Base-by-base conservation (phyloP, 2,329 filamentous ascomycete species). In the Neonectria coccinea region DNA sequence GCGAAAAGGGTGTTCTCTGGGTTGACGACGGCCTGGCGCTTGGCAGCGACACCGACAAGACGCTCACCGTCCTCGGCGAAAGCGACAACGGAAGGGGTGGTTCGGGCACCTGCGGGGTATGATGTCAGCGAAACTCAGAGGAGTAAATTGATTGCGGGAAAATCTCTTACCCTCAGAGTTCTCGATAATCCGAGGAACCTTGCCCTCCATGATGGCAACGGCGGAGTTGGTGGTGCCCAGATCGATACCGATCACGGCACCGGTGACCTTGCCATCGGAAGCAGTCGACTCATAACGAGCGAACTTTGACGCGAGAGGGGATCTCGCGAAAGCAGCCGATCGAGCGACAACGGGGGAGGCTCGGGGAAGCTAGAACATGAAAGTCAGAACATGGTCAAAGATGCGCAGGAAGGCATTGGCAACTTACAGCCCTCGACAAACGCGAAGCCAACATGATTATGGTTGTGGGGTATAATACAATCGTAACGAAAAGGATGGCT, bases 1-100 rank as follows among this genome's bases (percentile, higher is more conserved):
- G 94, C 95, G 81, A 97, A 98, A 64, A 98, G 90, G 63, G 95
- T 98, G 87, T 97, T 97, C 83, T 97, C 94, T 66, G 95, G 95
- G 87, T 98, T 98, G 77, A 98, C 94, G 75, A 97, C 95, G 70
- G 94, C 95, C 85, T 98, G 95, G 79, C 94, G 94, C 89, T 98
- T 98, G 76, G 95, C 95, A 68, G 95, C 93, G 73, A 97, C 94
- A 91, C 95, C 95, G 73, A 98, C 95, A 68, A 98, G 88, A 78
- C 95, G 92, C 88, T 98, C 95, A 72, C 94, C 94, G 79, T 97
- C 94, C 84, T 97, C 91, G 71, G 94, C 91, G 81, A 98, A 98
- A 75, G 92, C 96, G 70, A 98, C 95, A 62, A 97, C 94, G 62
- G 95, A 98, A 56, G 95, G 78, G 20, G 78, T 80, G 29, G 78